Evolutionary conservation across 1,139 yeast species (phyloP), one percentile per base, ranked within the genome.

Genomic region (Debaryomyces psychrophilus): DNA sequence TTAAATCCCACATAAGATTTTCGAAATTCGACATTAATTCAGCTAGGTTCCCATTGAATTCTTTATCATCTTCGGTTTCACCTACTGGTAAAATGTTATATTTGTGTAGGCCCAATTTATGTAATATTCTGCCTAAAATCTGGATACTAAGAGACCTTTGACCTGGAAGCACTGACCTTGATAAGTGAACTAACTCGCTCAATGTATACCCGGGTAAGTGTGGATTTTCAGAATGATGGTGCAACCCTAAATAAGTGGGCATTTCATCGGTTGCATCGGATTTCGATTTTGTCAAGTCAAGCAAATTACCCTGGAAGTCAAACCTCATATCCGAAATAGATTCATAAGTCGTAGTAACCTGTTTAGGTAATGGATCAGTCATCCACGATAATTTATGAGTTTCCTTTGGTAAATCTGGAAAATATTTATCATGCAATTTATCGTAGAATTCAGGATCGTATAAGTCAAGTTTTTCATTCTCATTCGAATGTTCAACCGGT

Each of bases 201-300:
- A 93, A 64, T 0, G 98, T 90, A 63, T 93, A 93, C 0, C 99
- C 99, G 0, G 99, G 96, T 46, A 92, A 74, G 38, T 85, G 83
- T 0, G 98, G 97, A 46, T 85, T 83, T 20, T 87, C 90, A 0
- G 97, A 80, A 64, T 93, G 99, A 62, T 93, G 98, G 58, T 90
- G 97, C 20, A 93, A 76, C 0, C 97, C 99, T 43, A 81, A 65
- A 38, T 78, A 73, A 0, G 87, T 75, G 2, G 80, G 76, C 2
- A 82, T 76, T 6, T 83, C 73, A 1, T 65, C 54, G 2, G 59
- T 54, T 62, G 51, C 69, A 65, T 43, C 68, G 17, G 18, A 12
- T 8, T 26, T 73, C 59, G 34, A 83, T 78, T 33, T 86, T n/a
- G 58, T 54, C 20, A 73, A 60, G 43, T 71, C 82, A 2, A 93